Evolutionary conservation across 1,284 basidiomycete species (phyloP), one percentile per base, ranked within the genome.

Genomic region (Inonotus hispidus): DNA sequence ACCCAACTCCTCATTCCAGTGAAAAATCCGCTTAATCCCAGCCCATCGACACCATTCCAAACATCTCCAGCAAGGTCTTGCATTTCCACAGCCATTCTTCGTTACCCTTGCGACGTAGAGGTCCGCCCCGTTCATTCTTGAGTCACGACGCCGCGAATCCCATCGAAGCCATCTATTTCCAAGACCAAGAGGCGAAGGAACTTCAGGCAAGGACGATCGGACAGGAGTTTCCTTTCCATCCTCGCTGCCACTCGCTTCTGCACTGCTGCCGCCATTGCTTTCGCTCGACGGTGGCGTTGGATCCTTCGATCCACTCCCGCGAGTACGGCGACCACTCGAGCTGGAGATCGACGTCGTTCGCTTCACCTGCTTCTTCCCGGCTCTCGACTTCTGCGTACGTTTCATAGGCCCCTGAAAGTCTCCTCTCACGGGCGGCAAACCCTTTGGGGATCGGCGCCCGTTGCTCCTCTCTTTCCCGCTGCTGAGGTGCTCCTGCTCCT

Each of bases 41-140:
- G 82, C 81, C 82, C 82, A 84, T 41, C 72, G 69, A 67, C 79
- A 83, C 80, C 80, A 83, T 61, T 81, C 76, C 29, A 83, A 63
- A 62, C 82, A 83, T 49, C 81, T 71, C 77, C 80, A 80, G 66
- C 81, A 83, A 25, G 81, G 82, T 67, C 72, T 75, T 3, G 81
- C 77, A 57, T 71, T 74, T 21, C 80, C 80, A 67, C 77, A 71
- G 4, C 79, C 81, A 43, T 70, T 71, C 67, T 79, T 81, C 27
- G 75, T 81, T 64, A 80, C 72, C 23, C 82, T 76, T 23, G 76
- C 80, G 43, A 84, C 81, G 61, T 83, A 84, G 32, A 84, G 71
- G 66, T 84, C 81, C 27, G 80, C 77, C 1, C 82, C 82, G 60
- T 81, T 81, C 54, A 79, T 74, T 53, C 73, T 76, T 4, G 77